Base-by-base conservation (phyloP, 305 asterid genomes). In the Fraxinus albicans region DNA sequence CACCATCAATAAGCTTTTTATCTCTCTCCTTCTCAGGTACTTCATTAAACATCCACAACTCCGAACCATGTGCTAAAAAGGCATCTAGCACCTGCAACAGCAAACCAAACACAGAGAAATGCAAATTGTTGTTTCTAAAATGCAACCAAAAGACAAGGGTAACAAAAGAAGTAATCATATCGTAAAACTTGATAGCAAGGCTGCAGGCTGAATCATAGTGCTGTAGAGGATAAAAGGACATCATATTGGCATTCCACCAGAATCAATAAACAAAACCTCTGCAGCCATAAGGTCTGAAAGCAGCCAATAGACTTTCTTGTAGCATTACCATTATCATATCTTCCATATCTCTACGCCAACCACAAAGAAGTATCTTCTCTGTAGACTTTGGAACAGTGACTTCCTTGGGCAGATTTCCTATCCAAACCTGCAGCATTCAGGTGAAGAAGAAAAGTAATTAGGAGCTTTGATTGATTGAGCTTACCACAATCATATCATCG, bases 401-500 rank as follows among this genome's bases (percentile, higher is more conserved):
- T 36, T 90, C 93, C 89, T 89, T 87, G 67, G 98, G 97, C 78
- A 93, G 92, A 87, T 87, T 86, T 88, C 98, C 95, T 83, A 91
- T 89, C 88, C 78, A 84, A 80, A 92, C 96, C 98, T 95, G 97
- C 97, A 92, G 88, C 90, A 93, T 90, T 87, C 90, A 91, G 88
- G 90, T 88, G 91, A 91, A 93, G 91, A 93, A 89, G 86, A 91
- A 88, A 87, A 89, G 79, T 83, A 92, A 91, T 93, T 90, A 92
- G 98, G 93, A 88, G 92, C 90, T 88, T 87, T 86, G 80, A 87
- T 85, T 76, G 77, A 90, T 83, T 83, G 89, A 90, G 88, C 96
- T 95, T 91, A 95, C 98, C 98, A 93, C 97, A 95, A 95, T 91
- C 98, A 95, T 95, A 93, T 95, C 98, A 95, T 93, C 96, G 90